A percentile compares a stretch with the other conserved stretches of the same genome.
Evolutionary conservation across 805 yeast genomes (phyloP).

Genomic region (Torulaspora franciscae): DNA sequence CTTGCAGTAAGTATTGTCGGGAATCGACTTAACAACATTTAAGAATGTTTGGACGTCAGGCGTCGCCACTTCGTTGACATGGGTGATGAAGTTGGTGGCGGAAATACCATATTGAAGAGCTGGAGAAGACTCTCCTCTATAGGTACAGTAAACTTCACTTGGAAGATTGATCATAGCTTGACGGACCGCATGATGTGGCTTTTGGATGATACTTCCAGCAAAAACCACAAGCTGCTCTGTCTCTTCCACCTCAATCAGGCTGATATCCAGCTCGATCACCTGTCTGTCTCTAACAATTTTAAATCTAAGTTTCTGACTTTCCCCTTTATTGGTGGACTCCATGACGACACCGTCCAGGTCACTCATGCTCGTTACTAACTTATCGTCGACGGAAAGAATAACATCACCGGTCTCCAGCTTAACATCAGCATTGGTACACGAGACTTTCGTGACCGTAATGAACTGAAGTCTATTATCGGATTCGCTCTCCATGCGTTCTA

Average conservation of each 20-base stretch:
- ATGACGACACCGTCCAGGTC: slow-evolving; percentile 49
- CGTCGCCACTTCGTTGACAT: slow-evolving; percentile 73
- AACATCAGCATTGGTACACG: slow-evolving; percentile 42
- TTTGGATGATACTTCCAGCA: slow-evolving; percentile 80
- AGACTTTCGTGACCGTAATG: slow-evolving; percentile 63
- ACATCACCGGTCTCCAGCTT: slow-evolving; percentile 63
- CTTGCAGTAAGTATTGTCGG: slow-evolving; percentile 77
- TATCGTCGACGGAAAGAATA: slow-evolving; percentile 62
- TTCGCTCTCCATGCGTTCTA: slow-evolving; percentile 56
- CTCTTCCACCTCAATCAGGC: slow-evolving; percentile 55
- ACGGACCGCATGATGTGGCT: slow-evolving; percentile 89
- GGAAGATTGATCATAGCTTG: slow-evolving; percentile 76
- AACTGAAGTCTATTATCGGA: slow-evolving; percentile 67
- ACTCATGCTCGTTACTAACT: slow-evolving; percentile 57
- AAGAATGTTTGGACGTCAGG: slow-evolving; percentile 65
- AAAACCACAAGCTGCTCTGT: slow-evolving; percentile 70
- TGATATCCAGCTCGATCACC: slow-evolving; percentile 55
- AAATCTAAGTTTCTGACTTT: slow-evolving; percentile 42
- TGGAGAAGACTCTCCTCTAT: slow-evolving; percentile 76
- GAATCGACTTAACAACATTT: slow-evolving; percentile 58
- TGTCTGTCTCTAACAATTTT: slow-evolving; percentile 68
- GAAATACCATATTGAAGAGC: slow-evolving; percentile 76
- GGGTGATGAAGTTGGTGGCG: slow-evolving; percentile 81
- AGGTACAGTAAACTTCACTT: slow-evolving; percentile 76
- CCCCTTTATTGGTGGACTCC: slow-evolving; percentile 40